Evolutionary conservation across 2,329 filamentous ascomycete species (phyloP), one percentile per base, ranked within the genome.

Genomic region (Nakataea oryzae): DNA sequence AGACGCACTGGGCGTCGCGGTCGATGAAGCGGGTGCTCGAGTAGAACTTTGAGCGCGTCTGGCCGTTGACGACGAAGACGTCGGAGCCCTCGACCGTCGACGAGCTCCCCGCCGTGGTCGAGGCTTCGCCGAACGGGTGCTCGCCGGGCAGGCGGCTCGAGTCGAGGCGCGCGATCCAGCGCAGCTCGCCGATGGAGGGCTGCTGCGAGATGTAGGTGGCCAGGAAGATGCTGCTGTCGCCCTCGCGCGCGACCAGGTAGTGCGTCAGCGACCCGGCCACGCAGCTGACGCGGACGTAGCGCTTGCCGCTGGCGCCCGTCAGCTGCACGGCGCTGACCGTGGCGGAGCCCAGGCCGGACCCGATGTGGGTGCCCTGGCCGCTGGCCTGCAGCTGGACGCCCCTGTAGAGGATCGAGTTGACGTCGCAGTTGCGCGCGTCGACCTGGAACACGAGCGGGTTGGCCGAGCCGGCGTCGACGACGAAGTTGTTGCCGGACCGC

Each of bases 31-130:
- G 79, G 65, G 86, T 77, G 63, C 82, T 85, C 2, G 84, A 87
- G 74, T 86, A 89, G 76, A 89, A 89, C 71, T 89, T 89, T 72
- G 82, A 85, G 54, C 86, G 81, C 0, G 86, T 89, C 70, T 89
- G 75, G 27, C 84, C 82, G 65, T 76, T 73, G 57, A 89, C 83
- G 11, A 85, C 64, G 68, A 81, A 89, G 62, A 84, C 81, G 63
- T 84, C 82, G 1, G 77, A 80, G 55, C 79, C 86, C 70, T 88
- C 86, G 60, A 88, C 76, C 4, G 74, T 71, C 2, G 81, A 76
- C 12, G 75, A 76, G 32, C 78, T 78, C 30, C 78, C 79, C 1
- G 73, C 74, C 0, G 83, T 87, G 28, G 78, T 84, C 0, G 85
- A 87, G 4, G 76, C 82, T 3, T 73, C 73, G 30, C 80, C 81